Base-by-base conservation (phyloP, 805 yeast genomes). In the Monosporozyma unispora region DNA sequence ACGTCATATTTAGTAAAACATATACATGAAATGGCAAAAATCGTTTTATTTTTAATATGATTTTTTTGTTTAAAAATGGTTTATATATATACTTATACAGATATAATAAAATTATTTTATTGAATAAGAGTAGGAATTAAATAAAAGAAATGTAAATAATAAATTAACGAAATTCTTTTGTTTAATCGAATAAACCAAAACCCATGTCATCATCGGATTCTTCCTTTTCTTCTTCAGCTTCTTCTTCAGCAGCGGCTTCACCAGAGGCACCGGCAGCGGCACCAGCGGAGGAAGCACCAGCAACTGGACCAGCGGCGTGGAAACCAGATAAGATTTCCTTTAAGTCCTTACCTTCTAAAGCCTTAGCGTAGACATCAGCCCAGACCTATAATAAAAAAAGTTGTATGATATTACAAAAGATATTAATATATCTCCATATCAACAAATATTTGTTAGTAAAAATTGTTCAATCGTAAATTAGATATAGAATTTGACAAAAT, bases 121-220 rank as follows among this genome's bases (percentile, higher is more conserved):
- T 39, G 42, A 21, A 18, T 39, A 21, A 39, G 22, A 21, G 23
- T 9, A 10, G 25, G 16, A 21, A 21, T 39, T 39, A 39, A 39
- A 39, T 21, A 39, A 39, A 39, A 27, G 22, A 39, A 39, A 39
- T 39, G 42, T 8, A 11, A 39, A 21, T 21, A 12, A 10, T 21
- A n/a, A n/a, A 10, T 44, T 42, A 28, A 22, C 6, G 22, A 21
- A 18, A 29, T 12, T 29, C 22, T 28, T 29, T 44, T 47, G 74
- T 62, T 77, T 84, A 86, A 75, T 85, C 95, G 79, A 86, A 86
- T 76, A 86, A 80, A 78, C 93, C 93, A 82, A 85, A 82, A 66
- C 93, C 95, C 93, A 86, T 84, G 76, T 84, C 95, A 67, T 81
- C 89, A 70, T 82, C 89, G 58, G 84, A 80, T 72, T 79, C 86